Evolutionary conservation across 1,139 yeast species (phyloP).

Genomic region (Hyphopichia pseudoburtonii): DNA sequence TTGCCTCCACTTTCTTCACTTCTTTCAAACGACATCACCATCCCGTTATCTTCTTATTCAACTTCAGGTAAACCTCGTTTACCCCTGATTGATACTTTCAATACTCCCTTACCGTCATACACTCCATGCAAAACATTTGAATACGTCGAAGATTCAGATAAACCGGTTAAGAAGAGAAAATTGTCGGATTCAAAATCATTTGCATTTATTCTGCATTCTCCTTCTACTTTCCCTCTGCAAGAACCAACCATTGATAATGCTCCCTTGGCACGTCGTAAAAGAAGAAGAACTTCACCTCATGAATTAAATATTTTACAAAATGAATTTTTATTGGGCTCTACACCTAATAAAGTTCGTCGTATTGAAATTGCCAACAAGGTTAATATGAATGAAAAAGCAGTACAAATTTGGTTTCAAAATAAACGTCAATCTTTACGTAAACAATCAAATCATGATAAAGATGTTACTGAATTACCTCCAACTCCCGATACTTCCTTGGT

Average conservation of each 20-base stretch:
- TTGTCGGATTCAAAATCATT: conserved; percentile 43
- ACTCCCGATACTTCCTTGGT: conserved; percentile 21
- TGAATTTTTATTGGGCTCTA: conserved; percentile 73
- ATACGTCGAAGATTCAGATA: background rate
- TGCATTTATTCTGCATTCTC: conserved; percentile 91
- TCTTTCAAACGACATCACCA: conserved; percentile 21
- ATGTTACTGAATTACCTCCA: conserved; percentile 46
- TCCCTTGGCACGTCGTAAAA: conserved; percentile 85
- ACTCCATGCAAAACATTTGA: background rate
- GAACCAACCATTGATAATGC: conserved; percentile 89
- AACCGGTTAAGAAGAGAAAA: background rate
- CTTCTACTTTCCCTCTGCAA: conserved; percentile 77
- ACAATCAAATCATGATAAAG: conserved; percentile 40
- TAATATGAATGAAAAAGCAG: conserved; percentile 94
- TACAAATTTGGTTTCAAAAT: conserved; percentile 98
- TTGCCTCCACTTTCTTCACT: conserved; percentile 47
- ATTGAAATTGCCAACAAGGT: conserved; percentile 74
- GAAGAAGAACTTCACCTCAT: conserved; percentile 90
- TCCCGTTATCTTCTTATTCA: conserved; percentile 1
- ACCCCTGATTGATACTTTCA: conserved; percentile 27
- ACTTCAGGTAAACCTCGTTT: conserved; percentile 12
- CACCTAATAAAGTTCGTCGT: conserved; percentile 79
- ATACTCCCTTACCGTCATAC: conserved; percentile 7
- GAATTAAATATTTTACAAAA: conserved; percentile 78
- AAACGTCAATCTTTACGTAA: conserved; percentile 82